Conservation (phyloP, 78 protist species). For the Chrysochromulina parva region DNA sequence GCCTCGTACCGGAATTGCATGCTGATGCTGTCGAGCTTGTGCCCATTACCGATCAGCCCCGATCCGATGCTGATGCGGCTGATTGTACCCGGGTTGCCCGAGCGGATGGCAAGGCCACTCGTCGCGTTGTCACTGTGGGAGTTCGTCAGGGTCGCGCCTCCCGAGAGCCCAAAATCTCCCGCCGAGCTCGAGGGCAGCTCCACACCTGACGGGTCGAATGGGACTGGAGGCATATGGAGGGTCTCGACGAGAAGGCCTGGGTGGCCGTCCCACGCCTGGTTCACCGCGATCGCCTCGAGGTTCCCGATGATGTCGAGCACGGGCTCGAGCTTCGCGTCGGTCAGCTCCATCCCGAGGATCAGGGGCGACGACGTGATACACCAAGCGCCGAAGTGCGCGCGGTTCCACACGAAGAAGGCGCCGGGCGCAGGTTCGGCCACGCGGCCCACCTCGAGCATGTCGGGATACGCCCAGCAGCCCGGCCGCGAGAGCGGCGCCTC, state of each 20-base stretch:
- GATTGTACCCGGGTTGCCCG: too few relatives aligned
- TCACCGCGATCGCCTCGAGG: conserved; percentile 42
- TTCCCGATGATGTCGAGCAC: conserved; percentile 37
- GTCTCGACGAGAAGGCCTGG: conserved; percentile 24
- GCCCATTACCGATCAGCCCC: too few relatives aligned
- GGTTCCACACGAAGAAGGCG: neutral
- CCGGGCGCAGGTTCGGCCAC: neutral
- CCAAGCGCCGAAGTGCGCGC: conserved; percentile 71
- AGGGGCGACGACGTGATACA: conserved; percentile 55
- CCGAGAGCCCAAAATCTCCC: too few relatives aligned
- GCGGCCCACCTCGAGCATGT: conserved; percentile 63
- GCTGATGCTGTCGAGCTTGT: too few relatives aligned
- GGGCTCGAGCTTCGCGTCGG: conserved; percentile 2
- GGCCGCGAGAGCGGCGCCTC: conserved; percentile 13
- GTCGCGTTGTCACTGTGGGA: too few relatives aligned
- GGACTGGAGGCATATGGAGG: too few relatives aligned
- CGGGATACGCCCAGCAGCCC: conserved; percentile 68
- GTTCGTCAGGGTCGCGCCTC: too few relatives aligned
- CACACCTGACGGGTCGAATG: too few relatives aligned
- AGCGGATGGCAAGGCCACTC: too few relatives aligned
- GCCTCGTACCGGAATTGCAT: too few relatives aligned
- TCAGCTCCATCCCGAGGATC: conserved; percentile 38
- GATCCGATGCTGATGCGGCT: too few relatives aligned
- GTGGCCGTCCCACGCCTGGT: conserved; percentile 58
- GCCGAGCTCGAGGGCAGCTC: too few relatives aligned